These are phyloP conservation scores for Bipolaris zeicola DNA, from an alignment of 2,329 filamentous ascomycete genomes.

Conservation along the genomic window DNA sequence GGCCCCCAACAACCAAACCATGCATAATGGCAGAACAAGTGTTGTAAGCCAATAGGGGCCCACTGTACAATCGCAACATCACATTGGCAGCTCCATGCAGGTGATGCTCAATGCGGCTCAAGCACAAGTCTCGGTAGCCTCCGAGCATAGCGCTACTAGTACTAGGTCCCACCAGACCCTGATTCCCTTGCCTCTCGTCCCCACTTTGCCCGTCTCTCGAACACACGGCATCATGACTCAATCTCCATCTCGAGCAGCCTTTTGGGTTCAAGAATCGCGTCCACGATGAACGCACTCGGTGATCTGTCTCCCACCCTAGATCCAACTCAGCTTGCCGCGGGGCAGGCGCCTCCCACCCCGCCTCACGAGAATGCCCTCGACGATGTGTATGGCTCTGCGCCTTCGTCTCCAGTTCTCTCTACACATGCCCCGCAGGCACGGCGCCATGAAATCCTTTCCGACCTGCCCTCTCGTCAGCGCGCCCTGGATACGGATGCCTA, in stretches of 20 bases:
- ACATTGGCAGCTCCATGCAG: neutral
- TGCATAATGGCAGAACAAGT: too few relatives aligned
- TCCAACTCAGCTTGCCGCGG: slow-evolving; percentile 36
- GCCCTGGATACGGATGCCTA: slow-evolving; percentile 87
- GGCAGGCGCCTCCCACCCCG: slow-evolving; percentile 40
- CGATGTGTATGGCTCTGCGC: slow-evolving; percentile 56
- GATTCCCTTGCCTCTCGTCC: slow-evolving; percentile 10
- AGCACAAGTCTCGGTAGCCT: slow-evolving; percentile 27
- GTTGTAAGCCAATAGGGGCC: neutral
- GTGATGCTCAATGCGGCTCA: slow-evolving; percentile 16
- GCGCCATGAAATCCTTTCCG: slow-evolving; percentile 61
- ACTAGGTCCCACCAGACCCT: slow-evolving; percentile 18
- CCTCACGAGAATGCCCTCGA: slow-evolving; percentile 47
- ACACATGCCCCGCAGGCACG: slow-evolving; percentile 5
- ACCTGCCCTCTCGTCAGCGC: slow-evolving; percentile 74
- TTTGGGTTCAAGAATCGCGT: neutral
- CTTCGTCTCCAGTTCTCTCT: slow-evolving; percentile 43
- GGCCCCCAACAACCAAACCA: too few relatives aligned
- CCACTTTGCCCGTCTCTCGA: slow-evolving; percentile 1
- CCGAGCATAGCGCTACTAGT: slow-evolving; percentile 15
- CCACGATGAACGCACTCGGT: slow-evolving; percentile 24
- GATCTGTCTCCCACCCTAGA: slow-evolving; percentile 35
- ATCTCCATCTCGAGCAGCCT: neutral
- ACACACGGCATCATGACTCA: slow-evolving; percentile 17
- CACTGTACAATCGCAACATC: neutral